Base-by-base conservation (phyloP, 2,329 filamentous ascomycete genomes). In the Simplicillium sp. region DNA sequence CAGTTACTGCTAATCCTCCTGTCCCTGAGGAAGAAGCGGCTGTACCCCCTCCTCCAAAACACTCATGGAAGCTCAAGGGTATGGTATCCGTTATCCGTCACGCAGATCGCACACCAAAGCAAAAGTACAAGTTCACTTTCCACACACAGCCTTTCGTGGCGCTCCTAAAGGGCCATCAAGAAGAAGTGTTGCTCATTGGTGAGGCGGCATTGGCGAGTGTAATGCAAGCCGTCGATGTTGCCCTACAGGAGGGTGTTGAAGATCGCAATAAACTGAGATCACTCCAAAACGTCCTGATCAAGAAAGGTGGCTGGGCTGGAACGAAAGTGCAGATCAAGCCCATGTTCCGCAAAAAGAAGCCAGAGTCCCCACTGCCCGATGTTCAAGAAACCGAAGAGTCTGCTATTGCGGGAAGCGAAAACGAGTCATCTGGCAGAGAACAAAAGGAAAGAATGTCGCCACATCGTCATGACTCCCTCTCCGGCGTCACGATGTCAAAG, bases 321-420 rank as follows among this genome's bases (percentile, higher is more conserved):
- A 98, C 92, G 2, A 98, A 98, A 60, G 88, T 98, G 2, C 92
- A 98, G 62, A 97, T 98, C 59, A 98, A 98, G 62, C 92, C 92
- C 9, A 95, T 98, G 88, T 98, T 98, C 62, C 81, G 89, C 39
- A 95, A 90, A 66, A 82, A 87, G 54, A 87, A 80, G 54, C 75
- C 80, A 3, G 77, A 84, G 38, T 38, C 56, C 4, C 56, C 62
- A 44, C 48, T 61, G 28, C 48, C 55, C 5, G 46, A 46, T 12
- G 15, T 50, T 5, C 54, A 62, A 11, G 58, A 63, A 37, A 47
- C 52, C 35, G 45, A 51, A 34, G 52, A 56, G 37, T 46, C 48
- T 2, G 41, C 53, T 7, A 44, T 50, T 7, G 28, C 47, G 17
- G 54, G 48, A 11, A 49, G 49, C 3, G 47, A 41, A 9, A 50